Evolutionary conservation across 225 moss, liverwort and hornwort genomes (phyloP), one percentile per base, ranked within the genome.

Genomic region (Ulota crispa): DNA sequence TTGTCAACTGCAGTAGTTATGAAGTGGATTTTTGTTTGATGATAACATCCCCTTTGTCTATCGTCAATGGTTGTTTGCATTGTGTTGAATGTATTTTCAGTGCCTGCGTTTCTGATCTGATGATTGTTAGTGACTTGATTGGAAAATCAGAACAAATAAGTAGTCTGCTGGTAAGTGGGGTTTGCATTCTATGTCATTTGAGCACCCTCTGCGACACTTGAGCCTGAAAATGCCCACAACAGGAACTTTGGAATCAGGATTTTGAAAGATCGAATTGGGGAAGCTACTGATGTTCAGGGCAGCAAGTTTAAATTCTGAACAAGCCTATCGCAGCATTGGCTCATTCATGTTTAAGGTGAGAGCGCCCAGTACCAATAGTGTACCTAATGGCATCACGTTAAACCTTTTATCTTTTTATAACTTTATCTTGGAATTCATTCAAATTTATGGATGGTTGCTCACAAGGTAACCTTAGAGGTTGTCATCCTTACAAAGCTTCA

Each of bases 41-140:
- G 21, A 54, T 5, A 1, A 52, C 28, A 13, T 61, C 12, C 28
- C 13, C 14, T 39, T 39, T 59, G 26, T 3, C 11, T 26, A 26
- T 9, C 3, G 4, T 64, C 64, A 64, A 7, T 64, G 64, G 60
- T 5, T 60, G 31, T 21, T 36, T 36, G 62, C 30, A 30, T 62
- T 62, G 62, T 62, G 62, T 2, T 5, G 28, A 30, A 32, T 50
- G 3, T 0, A 64, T 8, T 23, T 64, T 21, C 20, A 42, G 1
- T 75, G 75, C 62, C 43, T 42, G 76, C 31, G 45, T 0, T 27
- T 21, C 16, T 13, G 19, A 41, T 68, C 24, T 24, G 34, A 64
- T 43, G 18, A 78, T 79, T 42, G 23, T 9, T n/a, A 21, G 70
- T 52, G 70, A 37, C 53, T 37, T 73, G 79, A 70, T 79, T 70